Percentiles rank a stretch among this genome's conserved stretches.
Conservation (phyloP, 2,329 filamentous ascomycete genomes). For the Pleomassaria siparia region DNA sequence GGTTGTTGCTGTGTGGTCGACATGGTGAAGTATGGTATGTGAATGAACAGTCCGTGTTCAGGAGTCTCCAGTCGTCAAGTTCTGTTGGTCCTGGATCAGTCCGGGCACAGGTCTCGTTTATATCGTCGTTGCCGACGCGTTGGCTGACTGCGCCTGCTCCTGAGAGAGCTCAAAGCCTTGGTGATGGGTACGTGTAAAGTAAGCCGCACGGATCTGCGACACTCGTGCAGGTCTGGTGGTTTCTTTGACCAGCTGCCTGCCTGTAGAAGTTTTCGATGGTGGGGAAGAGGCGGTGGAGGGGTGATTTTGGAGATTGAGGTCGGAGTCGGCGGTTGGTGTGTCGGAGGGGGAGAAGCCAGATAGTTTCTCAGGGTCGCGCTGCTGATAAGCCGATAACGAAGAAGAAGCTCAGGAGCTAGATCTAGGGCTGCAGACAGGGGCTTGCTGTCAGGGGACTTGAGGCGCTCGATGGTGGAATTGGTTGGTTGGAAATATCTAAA, state of each 20-base stretch:
- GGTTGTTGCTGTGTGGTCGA: conserved; percentile 21
- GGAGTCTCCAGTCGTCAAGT: neutral
- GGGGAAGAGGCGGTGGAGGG: neutral
- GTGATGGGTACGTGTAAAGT: conserved; percentile 1
- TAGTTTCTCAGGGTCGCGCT: neutral
- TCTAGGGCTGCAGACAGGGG: conserved; percentile 16
- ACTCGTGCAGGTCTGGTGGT: conserved; percentile 3
- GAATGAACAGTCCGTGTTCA: neutral
- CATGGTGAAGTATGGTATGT: conserved; percentile 22
- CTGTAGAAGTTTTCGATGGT: neutral
- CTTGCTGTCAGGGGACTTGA: neutral
- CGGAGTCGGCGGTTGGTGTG: neutral
- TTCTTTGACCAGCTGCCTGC: neutral
- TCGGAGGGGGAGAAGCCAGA: neutral
- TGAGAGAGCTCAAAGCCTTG: neutral
- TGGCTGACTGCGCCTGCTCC: conserved; percentile 3
- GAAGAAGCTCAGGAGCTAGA: conserved; percentile 17
- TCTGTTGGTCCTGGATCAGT: neutral
- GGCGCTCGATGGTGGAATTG: neutral
- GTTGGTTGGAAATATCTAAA: neutral
- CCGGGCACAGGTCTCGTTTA: neutral
- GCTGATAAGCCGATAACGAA: conserved; percentile 42
- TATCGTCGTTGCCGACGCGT: conserved; percentile 1
- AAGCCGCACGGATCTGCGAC: conserved; percentile 1
- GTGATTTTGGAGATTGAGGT: neutral